Evolutionary conservation across 352 stramenopile genomes (phyloP).

Genomic region (Phytophthora ramorum): DNA sequence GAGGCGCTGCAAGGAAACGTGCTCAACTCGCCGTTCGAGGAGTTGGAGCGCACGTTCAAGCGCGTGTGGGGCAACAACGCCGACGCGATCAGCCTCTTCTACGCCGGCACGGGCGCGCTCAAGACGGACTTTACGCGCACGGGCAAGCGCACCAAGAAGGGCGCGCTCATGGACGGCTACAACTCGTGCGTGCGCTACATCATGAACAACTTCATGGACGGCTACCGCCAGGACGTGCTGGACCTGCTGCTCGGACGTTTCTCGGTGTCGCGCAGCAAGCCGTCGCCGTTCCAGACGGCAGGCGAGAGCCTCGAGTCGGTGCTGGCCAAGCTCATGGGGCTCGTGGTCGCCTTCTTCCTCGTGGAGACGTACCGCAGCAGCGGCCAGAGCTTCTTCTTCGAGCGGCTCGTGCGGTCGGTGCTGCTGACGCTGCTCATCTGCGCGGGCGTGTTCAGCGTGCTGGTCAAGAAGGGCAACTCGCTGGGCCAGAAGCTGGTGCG

Average conservation of each 20-base stretch:
- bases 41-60: constrained; percentile 85
- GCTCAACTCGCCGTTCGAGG: constrained; percentile 65
- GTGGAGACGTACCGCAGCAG: constrained; percentile 61
- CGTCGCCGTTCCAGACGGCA: constrained; percentile 53
- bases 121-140: constrained; percentile 97
- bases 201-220: constrained; percentile 97
- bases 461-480: constrained; percentile 82
- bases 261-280: constrained; percentile 54
- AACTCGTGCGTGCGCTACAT: constrained; percentile 96
- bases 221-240: constrained; percentile 93
- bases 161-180: constrained; percentile 94
- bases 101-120: constrained; percentile 94
- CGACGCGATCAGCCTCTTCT: constrained; percentile 94
- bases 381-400: constrained; percentile 53
- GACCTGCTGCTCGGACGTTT: constrained; percentile 90
- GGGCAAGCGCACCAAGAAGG: constrained; percentile 93
- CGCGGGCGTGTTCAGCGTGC: constrained; percentile 50
- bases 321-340: constrained; percentile 55
- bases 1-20: constrained; percentile 74
- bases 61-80: constrained; percentile 96
- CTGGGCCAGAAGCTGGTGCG: constrained; percentile 74
- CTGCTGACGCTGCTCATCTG: constrained; percentile 61
- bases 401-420: constrained; percentile 62
- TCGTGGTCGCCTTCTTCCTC: constrained; percentile 65
- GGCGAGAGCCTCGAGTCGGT: constrained; percentile 66